These are phyloP conservation scores for Malus hybrid DNA, from an alignment of 331 rosid species.

Conservation along the genomic window DNA sequence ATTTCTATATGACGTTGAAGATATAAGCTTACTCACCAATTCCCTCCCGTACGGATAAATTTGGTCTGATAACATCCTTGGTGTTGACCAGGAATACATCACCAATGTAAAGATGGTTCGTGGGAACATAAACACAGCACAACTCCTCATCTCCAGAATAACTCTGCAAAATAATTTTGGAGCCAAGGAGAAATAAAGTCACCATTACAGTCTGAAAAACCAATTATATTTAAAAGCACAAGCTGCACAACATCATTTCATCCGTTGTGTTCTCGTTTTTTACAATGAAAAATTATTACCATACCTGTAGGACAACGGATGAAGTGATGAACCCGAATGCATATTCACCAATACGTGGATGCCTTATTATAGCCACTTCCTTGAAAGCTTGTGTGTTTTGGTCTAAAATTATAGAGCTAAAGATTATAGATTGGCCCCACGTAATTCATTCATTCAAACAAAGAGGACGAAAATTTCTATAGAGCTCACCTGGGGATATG, in stretches of 20 bases:
- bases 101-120: constrained; percentile 96
- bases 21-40: constrained; percentile 55
- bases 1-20: neutral
- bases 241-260: neutral
- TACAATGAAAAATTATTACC: constrained; percentile 1
- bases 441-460: neutral
- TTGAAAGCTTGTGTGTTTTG: constrained; percentile 97
- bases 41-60: constrained; percentile 96
- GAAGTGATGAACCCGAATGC: constrained; percentile 98
- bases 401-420: constrained; percentile 38
- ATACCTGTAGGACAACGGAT: constrained; percentile 83
- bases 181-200: neutral
- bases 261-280: neutral
- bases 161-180: constrained; percentile 31
- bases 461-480: neutral
- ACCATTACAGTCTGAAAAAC: neutral
- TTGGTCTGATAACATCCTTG: constrained; percentile 89
- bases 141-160: constrained; percentile 96
- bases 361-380: constrained; percentile 97
- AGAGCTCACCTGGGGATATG: constrained; percentile 82
- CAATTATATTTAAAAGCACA: neutral
- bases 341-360: constrained; percentile 98
- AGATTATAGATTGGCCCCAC: neutral
- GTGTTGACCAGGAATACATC: constrained; percentile 82
- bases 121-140: constrained; percentile 95